Base-by-base conservation (phyloP, 257 asterid species). In the Nicotiana obtusifolia region DNA sequence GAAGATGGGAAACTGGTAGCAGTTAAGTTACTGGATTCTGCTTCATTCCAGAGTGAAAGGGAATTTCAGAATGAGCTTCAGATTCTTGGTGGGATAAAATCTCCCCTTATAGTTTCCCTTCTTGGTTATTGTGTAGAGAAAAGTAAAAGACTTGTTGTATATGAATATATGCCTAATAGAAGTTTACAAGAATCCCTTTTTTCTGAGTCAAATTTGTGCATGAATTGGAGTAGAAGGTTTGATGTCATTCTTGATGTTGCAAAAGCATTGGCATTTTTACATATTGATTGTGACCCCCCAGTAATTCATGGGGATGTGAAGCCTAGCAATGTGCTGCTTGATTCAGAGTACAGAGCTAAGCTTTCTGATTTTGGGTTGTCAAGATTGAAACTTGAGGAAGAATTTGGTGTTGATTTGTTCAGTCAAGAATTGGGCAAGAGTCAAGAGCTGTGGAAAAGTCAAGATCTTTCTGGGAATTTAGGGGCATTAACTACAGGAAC, bases 321-420 rank as follows among this genome's bases (percentile, higher is more conserved):
- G 89, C 99, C 99, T 15, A 92, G 99, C 84, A 96, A 96, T 84
- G 99, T 94, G 87, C 83, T 96, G 86, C 97, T 96, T 67, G 99
- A 92, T 86, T 84, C 92, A 5, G 97, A 93, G 77, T 86, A 91
- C 10, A 85, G 87, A 62, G 98, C 98, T 33, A 96, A 93, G 90
- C 93, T 96, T 77, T 96, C 99, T 5, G 99, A 96, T 91, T 96
- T 96, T 49, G 99, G 99, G 86, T 81, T 94, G 89, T 94, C 99
- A 26, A 96, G 97, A 61, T 75, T 93, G 88, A 96, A 94, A 88
- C 83, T 90, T 28, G 99, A 94, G 71, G 92, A 84, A 52, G 98
- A 91, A 47, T 83, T 90, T 79, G 97, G 94, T 69, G 93, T 85
- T 22, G 99, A 91, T 88, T 81, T 94, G 92, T 92, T 89, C 66